Percentiles rank a stretch among this genome's conserved stretches.
phyloP scores from a whole-genome alignment of 257 asterid species.

The Penstemon newberryi region DNA sequence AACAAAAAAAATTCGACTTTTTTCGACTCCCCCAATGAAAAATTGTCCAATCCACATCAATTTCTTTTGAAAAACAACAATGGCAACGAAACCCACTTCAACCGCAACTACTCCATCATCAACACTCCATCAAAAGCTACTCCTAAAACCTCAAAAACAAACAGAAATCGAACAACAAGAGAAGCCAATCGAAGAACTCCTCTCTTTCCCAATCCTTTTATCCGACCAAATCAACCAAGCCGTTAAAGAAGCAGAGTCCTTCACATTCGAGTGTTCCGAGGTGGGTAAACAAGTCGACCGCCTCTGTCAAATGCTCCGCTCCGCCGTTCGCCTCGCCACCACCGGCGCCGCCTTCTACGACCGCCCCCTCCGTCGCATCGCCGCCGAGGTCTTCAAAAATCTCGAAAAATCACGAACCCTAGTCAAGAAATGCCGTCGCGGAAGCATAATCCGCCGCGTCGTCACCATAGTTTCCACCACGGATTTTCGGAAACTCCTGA shows the following conservation, averaged over 20 bases:
- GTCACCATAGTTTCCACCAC: conserved; percentile 62
- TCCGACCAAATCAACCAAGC: conserved; percentile 47
- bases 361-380: conserved; percentile 47
- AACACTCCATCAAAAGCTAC: too few species aligned
- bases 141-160: too few species aligned
- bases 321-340: conserved; percentile 30
- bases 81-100: too few species aligned
- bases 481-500: conserved; percentile 59
- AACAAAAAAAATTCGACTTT: too few species aligned
- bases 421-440: conserved; percentile 61
- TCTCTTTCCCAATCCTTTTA: conserved; percentile 36
- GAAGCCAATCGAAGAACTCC: too few species aligned
- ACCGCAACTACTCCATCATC: too few species aligned
- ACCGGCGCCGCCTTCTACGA: conserved; percentile 46
- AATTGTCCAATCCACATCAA: too few species aligned
- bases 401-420: conserved; percentile 53
- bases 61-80: too few species aligned
- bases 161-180: too few species aligned
- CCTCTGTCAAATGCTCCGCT: conserved; percentile 33
- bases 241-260: conserved; percentile 33
- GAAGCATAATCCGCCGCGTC: conserved; percentile 56
- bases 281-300: conserved; percentile 40
- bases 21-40: too few species aligned
- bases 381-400: conserved; percentile 61
- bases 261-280: conserved; percentile 13